Percentiles rank a stretch among this genome's conserved stretches.
phyloP scores from a whole-genome alignment of 164 flowering plant species.

The Liriodendron chinense region DNA sequence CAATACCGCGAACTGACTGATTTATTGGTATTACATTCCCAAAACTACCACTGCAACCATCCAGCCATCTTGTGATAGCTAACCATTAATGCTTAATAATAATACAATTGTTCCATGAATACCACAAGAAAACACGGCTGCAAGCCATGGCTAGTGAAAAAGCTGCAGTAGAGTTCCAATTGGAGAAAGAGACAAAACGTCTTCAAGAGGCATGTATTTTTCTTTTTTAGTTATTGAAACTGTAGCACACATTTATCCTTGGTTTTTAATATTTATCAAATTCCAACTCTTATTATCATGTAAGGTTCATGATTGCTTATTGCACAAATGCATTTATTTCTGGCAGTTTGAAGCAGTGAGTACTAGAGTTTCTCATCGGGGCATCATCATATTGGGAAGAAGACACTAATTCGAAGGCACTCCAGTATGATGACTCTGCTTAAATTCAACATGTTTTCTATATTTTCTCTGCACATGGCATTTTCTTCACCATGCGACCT shows the following conservation, averaged over 20 bases:
- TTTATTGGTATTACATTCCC: slow-evolving; percentile 59
- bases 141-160: slow-evolving; percentile 97
- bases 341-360: slow-evolving; percentile 86
- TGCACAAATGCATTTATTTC: not conserved
- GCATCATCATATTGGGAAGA: slow-evolving; percentile 89
- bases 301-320: too few species aligned
- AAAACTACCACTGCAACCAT: slow-evolving; percentile 2
- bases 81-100: not conserved
- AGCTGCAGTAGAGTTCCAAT: slow-evolving; percentile 94
- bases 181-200: slow-evolving; percentile 91
- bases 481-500: not conserved
- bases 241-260: slow-evolving; percentile 4
- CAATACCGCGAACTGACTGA: slow-evolving; percentile 96
- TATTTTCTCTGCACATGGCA: not conserved
- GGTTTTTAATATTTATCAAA: not conserved
- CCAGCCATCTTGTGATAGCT: slow-evolving; percentile 4
- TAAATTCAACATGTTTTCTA: too few species aligned
- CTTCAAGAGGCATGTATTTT: slow-evolving; percentile 80
- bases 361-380: slow-evolving; percentile 69
- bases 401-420: slow-evolving; percentile 80
- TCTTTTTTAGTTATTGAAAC: slow-evolving; percentile 3
- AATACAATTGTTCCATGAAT: slow-evolving; percentile 32
- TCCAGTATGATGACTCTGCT: slow-evolving; percentile 59
- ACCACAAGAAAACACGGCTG: slow-evolving; percentile 95
- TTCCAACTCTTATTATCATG: too few species aligned